Conservation (phyloP, 2,329 filamentous ascomycete species). For the Fusarium multiceps region DNA sequence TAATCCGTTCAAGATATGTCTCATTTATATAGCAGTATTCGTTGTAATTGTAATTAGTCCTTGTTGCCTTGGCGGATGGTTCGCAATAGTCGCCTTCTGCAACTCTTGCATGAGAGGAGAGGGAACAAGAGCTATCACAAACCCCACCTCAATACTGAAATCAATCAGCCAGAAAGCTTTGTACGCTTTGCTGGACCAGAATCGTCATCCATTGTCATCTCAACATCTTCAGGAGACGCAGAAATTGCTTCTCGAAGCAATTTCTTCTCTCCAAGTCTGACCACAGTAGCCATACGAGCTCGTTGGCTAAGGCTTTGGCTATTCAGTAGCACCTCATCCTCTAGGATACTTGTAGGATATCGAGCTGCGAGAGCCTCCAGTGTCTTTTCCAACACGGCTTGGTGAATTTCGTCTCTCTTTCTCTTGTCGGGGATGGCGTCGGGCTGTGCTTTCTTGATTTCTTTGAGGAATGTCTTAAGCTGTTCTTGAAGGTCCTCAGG, state of each 20-base stretch:
- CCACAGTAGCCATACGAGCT: conserved; percentile 70
- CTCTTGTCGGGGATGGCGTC: conserved; percentile 61
- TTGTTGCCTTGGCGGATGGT: conserved; percentile 35
- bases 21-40: conserved; percentile 29
- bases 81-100: conserved; percentile 35
- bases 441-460: conserved; percentile 57
- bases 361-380: conserved; percentile 54
- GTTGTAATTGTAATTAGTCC: conserved; percentile 27
- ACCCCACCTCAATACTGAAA: neutral
- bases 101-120: conserved; percentile 35
- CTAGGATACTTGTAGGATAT: conserved; percentile 56
- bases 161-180: conserved; percentile 40
- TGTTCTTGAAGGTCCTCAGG: conserved; percentile 65
- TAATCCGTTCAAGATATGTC: conserved; percentile 7
- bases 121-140: conserved; percentile 23
- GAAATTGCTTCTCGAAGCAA: conserved; percentile 67
- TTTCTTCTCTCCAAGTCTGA: conserved; percentile 78
- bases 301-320: conserved; percentile 49
- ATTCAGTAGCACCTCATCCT: conserved; percentile 55
- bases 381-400: conserved; percentile 54
- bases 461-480: conserved; percentile 62
- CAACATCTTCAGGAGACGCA: conserved; percentile 45
- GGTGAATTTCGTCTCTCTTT: conserved; percentile 59
- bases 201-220: conserved; percentile 44
- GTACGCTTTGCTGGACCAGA: conserved; percentile 48